These are phyloP conservation scores for Aureobasidium sp. DNA, from an alignment of 2,329 filamentous ascomycete species.

Conservation along the genomic window DNA sequence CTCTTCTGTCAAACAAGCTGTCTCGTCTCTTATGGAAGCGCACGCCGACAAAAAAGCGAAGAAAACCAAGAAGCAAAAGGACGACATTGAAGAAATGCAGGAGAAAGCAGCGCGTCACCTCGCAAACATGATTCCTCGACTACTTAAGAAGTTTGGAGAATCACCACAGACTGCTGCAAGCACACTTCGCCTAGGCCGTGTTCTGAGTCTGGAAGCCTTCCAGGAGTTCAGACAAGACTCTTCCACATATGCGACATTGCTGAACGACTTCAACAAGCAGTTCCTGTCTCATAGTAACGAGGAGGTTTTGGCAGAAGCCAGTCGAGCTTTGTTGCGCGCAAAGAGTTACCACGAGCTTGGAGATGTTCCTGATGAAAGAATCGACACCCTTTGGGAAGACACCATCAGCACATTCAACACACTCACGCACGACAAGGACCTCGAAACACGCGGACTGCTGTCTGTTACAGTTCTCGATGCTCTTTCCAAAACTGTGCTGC, in stretches of 20 bases:
- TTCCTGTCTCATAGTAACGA: conserved; percentile 89
- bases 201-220: conserved; percentile 79
- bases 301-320: conserved; percentile 74
- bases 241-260: conserved; percentile 65
- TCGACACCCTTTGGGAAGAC: conserved; percentile 80
- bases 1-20: conserved; percentile 65
- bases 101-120: conserved; percentile 73
- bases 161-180: conserved; percentile 75
- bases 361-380: conserved; percentile 71
- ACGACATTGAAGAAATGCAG: conserved; percentile 58
- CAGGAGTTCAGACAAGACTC: conserved; percentile 82
- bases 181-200: conserved; percentile 76
- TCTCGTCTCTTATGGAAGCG: conserved; percentile 58
- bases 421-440: conserved; percentile 57
- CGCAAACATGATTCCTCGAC: conserved; percentile 67
- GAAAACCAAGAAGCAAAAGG: conserved; percentile 50
- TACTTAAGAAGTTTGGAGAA: conserved; percentile 92
- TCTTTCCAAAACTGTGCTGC: conserved; percentile 64
- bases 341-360: conserved; percentile 80
- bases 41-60: conserved; percentile 42
- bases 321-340: conserved; percentile 73
- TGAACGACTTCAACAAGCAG: conserved; percentile 89
- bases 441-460: conserved; percentile 63
- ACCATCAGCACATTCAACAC: conserved; percentile 63
- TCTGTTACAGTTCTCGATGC: conserved; percentile 56